Percentiles rank a stretch among this genome's conserved stretches.
These are phyloP conservation scores for Nitzschia sp. DNA, from an alignment of 108 stramenopile species.

Conservation along the genomic window DNA sequence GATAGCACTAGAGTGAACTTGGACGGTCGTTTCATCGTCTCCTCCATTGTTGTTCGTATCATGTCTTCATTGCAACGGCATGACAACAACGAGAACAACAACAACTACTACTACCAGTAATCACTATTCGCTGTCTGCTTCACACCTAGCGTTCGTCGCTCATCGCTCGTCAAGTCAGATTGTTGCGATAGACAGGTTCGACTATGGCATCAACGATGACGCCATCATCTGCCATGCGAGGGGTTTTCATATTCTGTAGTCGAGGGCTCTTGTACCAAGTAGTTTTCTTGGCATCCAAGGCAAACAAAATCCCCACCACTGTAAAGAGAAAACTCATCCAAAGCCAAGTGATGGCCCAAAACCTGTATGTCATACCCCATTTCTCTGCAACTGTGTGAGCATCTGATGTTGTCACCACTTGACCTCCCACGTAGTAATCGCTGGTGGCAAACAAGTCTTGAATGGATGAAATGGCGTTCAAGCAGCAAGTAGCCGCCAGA, in stretches of 20 bases:
- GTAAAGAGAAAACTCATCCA: constrained; percentile 38
- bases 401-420: constrained; percentile 19
- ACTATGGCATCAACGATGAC: too few species aligned
- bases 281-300: constrained; percentile 2
- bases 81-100: too few species aligned
- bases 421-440: constrained; percentile 30
- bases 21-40: too few species aligned
- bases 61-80: too few species aligned
- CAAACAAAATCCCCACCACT: constrained; percentile 40
- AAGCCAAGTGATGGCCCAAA: constrained; percentile 50
- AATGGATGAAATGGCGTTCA: constrained; percentile 45
- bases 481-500: constrained; percentile 45
- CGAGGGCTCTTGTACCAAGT: background rate
- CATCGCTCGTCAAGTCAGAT: too few species aligned
- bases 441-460: constrained; percentile 38
- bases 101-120: too few species aligned
- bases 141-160: too few species aligned
- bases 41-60: too few species aligned
- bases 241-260: background rate
- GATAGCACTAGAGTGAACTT: too few species aligned
- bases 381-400: constrained; percentile 45
- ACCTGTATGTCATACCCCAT: constrained; percentile 28
- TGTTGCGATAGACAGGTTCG: too few species aligned
- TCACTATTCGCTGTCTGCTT: too few species aligned
- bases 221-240: too few species aligned